Conservation (phyloP, 106 monocot species). For the Phalaenopsis equestris region DNA sequence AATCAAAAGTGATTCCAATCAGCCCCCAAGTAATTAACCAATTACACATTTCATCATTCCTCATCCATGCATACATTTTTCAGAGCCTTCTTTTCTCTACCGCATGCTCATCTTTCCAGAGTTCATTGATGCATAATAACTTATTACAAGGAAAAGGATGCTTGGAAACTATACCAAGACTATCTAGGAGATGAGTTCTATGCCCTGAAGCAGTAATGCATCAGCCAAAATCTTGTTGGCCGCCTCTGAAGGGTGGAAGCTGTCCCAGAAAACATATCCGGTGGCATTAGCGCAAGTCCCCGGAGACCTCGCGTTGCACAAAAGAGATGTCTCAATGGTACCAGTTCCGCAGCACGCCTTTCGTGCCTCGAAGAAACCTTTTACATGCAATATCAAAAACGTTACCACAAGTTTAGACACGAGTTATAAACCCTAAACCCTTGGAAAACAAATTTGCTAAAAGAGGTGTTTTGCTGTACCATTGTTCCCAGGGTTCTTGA, state of each 20-base stretch:
- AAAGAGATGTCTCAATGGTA: slow-evolving; percentile 79
- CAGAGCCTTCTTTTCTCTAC: not conserved
- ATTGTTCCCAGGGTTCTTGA: slow-evolving; percentile 31
- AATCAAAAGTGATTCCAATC: too few species aligned
- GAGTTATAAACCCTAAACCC: too few species aligned
- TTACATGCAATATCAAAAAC: not conserved
- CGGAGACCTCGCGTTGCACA: slow-evolving; percentile 58
- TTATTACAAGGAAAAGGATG: not conserved
- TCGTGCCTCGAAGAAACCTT: slow-evolving; percentile 77
- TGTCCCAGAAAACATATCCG: slow-evolving; percentile 91
- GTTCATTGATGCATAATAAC: not conserved
- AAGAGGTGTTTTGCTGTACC: slow-evolving; percentile 23
- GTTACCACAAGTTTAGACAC: not conserved
- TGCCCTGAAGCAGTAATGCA: slow-evolving; percentile 56
- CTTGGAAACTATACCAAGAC: not conserved
- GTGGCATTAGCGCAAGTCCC: slow-evolving; percentile 90
- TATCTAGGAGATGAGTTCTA: slow-evolving; percentile 60
- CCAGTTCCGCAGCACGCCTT: slow-evolving; percentile 90
- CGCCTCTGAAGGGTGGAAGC: slow-evolving; percentile 74
- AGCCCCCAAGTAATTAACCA: too few species aligned
- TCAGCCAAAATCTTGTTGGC: slow-evolving; percentile 62
- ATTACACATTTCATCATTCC: not conserved
- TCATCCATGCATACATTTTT: too few species aligned
- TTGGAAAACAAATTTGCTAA: not conserved
- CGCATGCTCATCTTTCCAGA: too few species aligned